Percentiles rank a stretch among this genome's conserved stretches.
These are phyloP conservation scores for Gnomoniopsis smithogilvyi DNA, from an alignment of 2,329 filamentous ascomycete species.

Conservation along the genomic window DNA sequence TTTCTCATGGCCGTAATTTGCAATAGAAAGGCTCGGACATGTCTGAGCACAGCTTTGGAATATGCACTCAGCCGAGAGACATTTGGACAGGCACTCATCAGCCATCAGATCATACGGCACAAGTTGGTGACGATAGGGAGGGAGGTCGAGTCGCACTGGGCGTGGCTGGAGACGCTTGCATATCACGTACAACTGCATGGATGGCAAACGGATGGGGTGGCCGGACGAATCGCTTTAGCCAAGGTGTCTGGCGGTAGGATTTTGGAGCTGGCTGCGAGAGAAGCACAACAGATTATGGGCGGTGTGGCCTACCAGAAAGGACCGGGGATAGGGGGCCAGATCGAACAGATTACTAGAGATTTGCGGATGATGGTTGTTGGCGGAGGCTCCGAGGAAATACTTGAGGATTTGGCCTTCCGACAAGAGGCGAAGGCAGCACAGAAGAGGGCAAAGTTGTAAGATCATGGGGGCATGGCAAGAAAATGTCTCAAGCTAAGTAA, in stretches of 20 bases:
- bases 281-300: slow-evolving; percentile 48
- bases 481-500: too few relatives aligned
- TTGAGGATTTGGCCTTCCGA: slow-evolving; percentile 42
- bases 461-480: neutral
- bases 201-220: slow-evolving; percentile 24
- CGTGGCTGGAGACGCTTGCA: slow-evolving; percentile 56
- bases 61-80: slow-evolving; percentile 50
- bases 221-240: slow-evolving; percentile 24
- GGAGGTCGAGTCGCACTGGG: slow-evolving; percentile 55
- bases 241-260: slow-evolving; percentile 45
- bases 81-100: slow-evolving; percentile 52
- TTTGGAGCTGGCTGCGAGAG: slow-evolving; percentile 43
- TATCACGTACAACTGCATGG: slow-evolving; percentile 38
- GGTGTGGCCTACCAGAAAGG: slow-evolving; percentile 44
- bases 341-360: slow-evolving; percentile 48
- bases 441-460: neutral
- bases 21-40: slow-evolving; percentile 54
- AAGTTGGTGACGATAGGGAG: slow-evolving; percentile 54
- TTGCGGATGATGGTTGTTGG: slow-evolving; percentile 48
- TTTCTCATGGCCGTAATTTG: slow-evolving; percentile 52
- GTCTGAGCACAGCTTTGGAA: slow-evolving; percentile 44
- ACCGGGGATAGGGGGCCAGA: slow-evolving; percentile 32
- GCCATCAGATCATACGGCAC: slow-evolving; percentile 52
- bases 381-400: slow-evolving; percentile 49
- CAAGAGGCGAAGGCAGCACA: slow-evolving; percentile 32